Percentiles rank a stretch among this genome's conserved stretches.
Evolutionary conservation across 768 basidiomycete genomes (phyloP).

Genomic region (Termitomyces sp.): DNA sequence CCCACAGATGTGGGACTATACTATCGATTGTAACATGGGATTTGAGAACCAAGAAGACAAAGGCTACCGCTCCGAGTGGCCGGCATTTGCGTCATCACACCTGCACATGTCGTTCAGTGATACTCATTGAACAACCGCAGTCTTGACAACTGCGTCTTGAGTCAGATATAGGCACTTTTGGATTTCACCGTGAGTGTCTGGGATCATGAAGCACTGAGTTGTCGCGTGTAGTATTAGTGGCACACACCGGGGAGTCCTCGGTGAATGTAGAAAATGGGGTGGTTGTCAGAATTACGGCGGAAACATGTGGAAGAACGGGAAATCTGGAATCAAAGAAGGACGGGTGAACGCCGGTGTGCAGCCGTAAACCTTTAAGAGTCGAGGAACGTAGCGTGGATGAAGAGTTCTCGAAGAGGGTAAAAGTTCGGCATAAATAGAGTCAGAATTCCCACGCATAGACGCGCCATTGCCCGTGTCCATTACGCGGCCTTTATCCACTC

Average conservation of each 20-base stretch:
- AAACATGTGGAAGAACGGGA: slow-evolving; percentile 6
- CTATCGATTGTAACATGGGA: neutral
- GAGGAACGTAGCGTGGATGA: slow-evolving; percentile 6
- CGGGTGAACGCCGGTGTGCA: slow-evolving; percentile 1
- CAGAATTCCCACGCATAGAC: slow-evolving; percentile 35
- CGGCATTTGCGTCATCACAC: neutral
- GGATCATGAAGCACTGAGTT: slow-evolving; percentile 6
- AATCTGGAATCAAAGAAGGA: slow-evolving; percentile 12
- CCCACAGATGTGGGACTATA: neutral
- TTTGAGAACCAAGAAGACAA: neutral
- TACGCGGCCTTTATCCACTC: slow-evolving; percentile 40
- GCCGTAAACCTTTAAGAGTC: neutral
- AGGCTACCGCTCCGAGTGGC: slow-evolving; percentile 1
- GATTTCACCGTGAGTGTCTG: neutral
- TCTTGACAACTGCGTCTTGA: neutral
- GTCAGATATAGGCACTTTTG: neutral
- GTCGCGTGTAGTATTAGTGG: too few relatives aligned
- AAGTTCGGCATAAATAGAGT: slow-evolving; percentile 33
- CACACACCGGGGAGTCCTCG: slow-evolving; percentile 31
- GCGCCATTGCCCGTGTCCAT: slow-evolving; percentile 33
- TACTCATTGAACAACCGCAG: neutral
- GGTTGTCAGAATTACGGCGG: neutral
- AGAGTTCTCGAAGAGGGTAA: slow-evolving; percentile 23
- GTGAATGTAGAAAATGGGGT: slow-evolving; percentile 35
- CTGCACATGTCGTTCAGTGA: neutral